These are phyloP conservation scores for Gymnopus androsaceus DNA, from an alignment of 1,284 basidiomycete species.

Conservation along the genomic window DNA sequence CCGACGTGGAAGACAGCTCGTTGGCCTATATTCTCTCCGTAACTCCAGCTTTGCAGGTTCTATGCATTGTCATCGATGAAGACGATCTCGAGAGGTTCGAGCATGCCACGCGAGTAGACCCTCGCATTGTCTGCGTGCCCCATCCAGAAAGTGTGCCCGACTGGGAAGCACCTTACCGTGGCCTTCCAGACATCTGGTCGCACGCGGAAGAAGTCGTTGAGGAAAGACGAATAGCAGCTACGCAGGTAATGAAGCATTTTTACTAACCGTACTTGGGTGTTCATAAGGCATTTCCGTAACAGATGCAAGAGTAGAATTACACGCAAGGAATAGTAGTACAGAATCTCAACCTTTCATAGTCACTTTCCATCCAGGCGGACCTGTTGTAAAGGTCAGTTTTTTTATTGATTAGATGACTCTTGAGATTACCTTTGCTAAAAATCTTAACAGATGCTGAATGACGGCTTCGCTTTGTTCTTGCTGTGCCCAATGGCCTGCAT, in stretches of 20 bases:
- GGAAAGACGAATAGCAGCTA: constrained; percentile 16
- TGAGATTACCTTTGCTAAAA: constrained; percentile 31
- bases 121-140: constrained; percentile 32
- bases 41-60: constrained; percentile 25
- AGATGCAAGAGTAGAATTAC: background rate
- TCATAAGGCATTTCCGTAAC: background rate
- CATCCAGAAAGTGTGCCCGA: constrained; percentile 32
- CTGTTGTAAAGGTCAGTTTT: background rate
- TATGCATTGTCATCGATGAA: constrained; percentile 29
- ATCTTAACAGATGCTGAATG: constrained; percentile 37
- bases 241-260: background rate
- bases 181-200: constrained; percentile 28
- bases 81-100: constrained; percentile 18
- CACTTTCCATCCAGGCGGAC: background rate
- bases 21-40: constrained; percentile 26
- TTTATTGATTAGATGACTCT: background rate
- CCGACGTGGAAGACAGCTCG: constrained; percentile 21
- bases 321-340: background rate
- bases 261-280: background rate
- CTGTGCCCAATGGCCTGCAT: constrained; percentile 67
- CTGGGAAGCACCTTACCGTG: constrained; percentile 33
- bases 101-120: constrained; percentile 25
- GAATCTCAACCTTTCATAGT: background rate
- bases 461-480: constrained; percentile 51
- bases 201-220: constrained; percentile 31